Evolutionary conservation across 148 eudicot species (phyloP).

Genomic region (Cornus florida): DNA sequence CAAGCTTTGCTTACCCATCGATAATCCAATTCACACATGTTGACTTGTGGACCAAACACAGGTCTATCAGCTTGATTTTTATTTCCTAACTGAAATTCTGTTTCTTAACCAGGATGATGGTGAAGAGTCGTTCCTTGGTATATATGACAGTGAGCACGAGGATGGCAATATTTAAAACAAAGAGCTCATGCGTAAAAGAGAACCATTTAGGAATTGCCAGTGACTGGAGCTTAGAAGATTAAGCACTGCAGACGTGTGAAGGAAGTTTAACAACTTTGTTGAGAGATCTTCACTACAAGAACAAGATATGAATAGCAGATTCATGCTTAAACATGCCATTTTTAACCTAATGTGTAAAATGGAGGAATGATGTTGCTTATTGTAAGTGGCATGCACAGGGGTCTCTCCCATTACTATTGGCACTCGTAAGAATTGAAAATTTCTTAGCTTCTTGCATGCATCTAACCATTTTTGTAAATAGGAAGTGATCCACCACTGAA

Average conservation of each 20-base stretch:
- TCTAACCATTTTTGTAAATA: background rate
- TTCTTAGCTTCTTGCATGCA: background rate
- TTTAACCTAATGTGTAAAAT: background rate
- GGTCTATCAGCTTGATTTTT: background rate
- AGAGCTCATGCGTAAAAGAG: background rate
- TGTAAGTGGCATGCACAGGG: background rate
- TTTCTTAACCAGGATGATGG: slow-evolving; percentile 43
- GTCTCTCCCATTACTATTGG: no score
- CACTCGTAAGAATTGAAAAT: background rate
- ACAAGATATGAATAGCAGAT: background rate
- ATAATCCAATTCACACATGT: background rate
- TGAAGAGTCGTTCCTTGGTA: slow-evolving; percentile 43
- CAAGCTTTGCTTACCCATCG: no score
- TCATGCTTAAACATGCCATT: background rate
- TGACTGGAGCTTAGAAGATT: slow-evolving; percentile 1
- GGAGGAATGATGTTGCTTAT: background rate
- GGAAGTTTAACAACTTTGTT: background rate
- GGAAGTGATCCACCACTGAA: background rate
- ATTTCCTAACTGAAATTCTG: background rate
- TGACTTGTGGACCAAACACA: background rate
- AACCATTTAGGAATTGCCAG: background rate
- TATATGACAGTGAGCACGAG: slow-evolving; percentile 37
- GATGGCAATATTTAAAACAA: slow-evolving; percentile 8
- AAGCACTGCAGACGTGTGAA: background rate
- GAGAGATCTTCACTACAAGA: background rate